Evolutionary conservation across 2,329 filamentous ascomycete genomes (phyloP).

Genomic region (Tympanopsis confertula): DNA sequence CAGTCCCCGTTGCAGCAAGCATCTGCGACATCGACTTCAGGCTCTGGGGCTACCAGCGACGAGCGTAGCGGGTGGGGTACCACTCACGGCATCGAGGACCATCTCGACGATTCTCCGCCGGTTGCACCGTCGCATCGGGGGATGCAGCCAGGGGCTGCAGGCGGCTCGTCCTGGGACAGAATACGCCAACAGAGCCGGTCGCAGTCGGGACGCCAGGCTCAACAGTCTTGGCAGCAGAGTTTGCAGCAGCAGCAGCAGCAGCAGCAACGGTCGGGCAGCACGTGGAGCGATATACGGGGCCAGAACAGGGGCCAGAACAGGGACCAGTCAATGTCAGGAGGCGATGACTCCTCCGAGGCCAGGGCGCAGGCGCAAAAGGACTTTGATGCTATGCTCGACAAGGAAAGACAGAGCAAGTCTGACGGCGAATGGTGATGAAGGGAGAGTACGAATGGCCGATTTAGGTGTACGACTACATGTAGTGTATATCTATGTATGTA

Average conservation of each 20-base stretch:
- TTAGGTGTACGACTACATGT: too few species aligned
- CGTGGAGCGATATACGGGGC: background rate
- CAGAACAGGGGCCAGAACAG: slow-evolving; percentile 8
- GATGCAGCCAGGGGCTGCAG: background rate
- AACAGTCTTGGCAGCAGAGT: slow-evolving; percentile 3
- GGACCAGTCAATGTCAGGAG: slow-evolving; percentile 21
- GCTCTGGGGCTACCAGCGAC: too few species aligned
- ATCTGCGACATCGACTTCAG: too few species aligned
- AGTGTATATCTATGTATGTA: too few species aligned
- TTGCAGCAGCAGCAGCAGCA: background rate
- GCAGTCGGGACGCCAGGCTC: background rate
- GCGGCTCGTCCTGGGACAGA: slow-evolving; percentile 7
- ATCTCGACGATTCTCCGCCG: slow-evolving; percentile 7
- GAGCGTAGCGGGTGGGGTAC: background rate
- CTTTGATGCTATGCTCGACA: slow-evolving; percentile 35
- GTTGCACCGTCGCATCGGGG: slow-evolving; percentile 4
- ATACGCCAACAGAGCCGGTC: slow-evolving; percentile 4
- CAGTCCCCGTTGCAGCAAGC: too few species aligned
- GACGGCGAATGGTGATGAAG: background rate
- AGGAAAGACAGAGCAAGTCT: slow-evolving; percentile 14
- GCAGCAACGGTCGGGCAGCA: too few species aligned
- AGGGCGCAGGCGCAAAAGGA: slow-evolving; percentile 36
- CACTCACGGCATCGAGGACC: slow-evolving; percentile 2
- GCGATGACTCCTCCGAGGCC: slow-evolving; percentile 22
- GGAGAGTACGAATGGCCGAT: too few species aligned